A percentile compares a stretch with the other conserved stretches of the same genome.
Evolutionary conservation across 768 basidiomycete genomes (phyloP).

Genomic region (Termitomyces sp.): DNA sequence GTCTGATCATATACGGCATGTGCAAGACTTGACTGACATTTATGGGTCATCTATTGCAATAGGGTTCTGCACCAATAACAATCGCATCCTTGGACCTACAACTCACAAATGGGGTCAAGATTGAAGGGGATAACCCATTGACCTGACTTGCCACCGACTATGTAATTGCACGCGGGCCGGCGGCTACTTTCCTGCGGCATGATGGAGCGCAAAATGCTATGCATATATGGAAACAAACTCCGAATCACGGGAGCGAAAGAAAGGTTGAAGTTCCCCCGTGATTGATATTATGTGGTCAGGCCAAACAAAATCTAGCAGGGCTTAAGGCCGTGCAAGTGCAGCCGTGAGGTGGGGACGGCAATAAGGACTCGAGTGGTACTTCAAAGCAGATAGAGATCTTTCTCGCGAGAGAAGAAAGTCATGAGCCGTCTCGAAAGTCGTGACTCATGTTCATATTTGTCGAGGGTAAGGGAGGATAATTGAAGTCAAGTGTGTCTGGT

Average conservation of each 20-base stretch:
- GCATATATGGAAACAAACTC: not conserved
- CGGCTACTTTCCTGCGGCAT: not conserved
- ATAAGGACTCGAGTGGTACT: not conserved
- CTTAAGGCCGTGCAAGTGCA: not conserved
- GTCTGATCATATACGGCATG: not conserved
- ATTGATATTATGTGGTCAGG: not conserved
- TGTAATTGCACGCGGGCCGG: constrained; percentile 1
- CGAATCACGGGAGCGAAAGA: not conserved
- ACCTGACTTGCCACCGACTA: not conserved
- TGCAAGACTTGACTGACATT: not conserved
- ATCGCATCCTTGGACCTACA: not conserved
- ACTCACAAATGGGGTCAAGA: not conserved
- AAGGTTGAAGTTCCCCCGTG: not conserved
- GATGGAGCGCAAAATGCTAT: not conserved
- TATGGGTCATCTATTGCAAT: not conserved
- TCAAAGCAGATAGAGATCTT: not conserved
- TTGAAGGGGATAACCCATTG: not conserved
- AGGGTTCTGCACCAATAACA: not conserved
- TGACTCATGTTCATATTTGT: not conserved
- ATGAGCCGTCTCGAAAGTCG: not conserved
- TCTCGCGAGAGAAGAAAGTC: not conserved
- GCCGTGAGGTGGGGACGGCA: not conserved
- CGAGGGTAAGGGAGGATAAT: not conserved
- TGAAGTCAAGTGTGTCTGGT: not conserved
- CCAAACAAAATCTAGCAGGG: not conserved